phyloP scores from a whole-genome alignment of 163 green algal species.

The Chlorella variabilis region DNA sequence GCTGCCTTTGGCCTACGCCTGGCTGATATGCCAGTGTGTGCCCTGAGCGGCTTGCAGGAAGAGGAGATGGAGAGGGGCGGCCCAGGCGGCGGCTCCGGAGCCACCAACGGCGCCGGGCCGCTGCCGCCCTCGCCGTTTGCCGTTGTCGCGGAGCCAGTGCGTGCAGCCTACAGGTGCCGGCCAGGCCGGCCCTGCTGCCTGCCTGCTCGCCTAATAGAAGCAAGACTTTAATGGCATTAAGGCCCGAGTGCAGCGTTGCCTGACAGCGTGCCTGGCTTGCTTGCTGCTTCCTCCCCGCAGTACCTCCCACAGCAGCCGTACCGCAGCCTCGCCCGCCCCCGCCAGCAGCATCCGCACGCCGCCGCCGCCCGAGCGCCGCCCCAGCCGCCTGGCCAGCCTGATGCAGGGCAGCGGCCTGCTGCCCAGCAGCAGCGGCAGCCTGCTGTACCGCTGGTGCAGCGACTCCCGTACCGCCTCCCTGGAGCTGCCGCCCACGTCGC shows the following conservation, averaged over 20 bases:
- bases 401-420: conserved; percentile 9
- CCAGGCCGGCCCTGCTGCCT: too few species aligned
- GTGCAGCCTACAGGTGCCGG: background rate
- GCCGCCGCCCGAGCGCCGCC: background rate
- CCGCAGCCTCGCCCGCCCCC: background rate
- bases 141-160: background rate
- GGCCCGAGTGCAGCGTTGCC: too few species aligned
- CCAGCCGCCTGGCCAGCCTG: conserved; percentile 17
- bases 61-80: conserved; percentile 14
- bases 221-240: too few species aligned
- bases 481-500: conserved; percentile 1
- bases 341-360: background rate
- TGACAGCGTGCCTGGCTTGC: background rate
- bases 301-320: background rate
- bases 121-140: background rate
- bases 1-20: background rate
- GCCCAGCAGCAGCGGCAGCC: conserved; percentile 8
- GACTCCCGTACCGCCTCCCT: conserved; percentile 7
- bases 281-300: background rate
- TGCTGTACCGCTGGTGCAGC: conserved; percentile 30
- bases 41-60: background rate
- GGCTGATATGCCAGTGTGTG: too few species aligned
- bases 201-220: too few species aligned
- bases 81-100: background rate
- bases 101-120: background rate